Conservation (phyloP, 2,329 filamentous ascomycete species). For the Sclerotinia spermophila region DNA sequence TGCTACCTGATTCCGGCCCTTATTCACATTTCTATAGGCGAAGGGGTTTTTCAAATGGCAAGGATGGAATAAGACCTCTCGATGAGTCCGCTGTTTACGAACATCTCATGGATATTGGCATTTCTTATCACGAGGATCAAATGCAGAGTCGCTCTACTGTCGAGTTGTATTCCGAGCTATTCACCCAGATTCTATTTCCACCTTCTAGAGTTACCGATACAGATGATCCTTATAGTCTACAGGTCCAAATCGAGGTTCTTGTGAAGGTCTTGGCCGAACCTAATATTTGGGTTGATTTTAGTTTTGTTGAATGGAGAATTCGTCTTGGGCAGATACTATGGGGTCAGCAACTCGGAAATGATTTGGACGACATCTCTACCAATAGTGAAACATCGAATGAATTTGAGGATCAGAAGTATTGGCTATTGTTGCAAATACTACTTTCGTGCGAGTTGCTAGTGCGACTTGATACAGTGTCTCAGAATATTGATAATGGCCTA, state of each 20-base stretch:
- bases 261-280: constrained; percentile 61
- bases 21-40: constrained; percentile 28
- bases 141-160: constrained; percentile 48
- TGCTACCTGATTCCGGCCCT: constrained; percentile 21
- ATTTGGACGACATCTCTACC: constrained; percentile 51
- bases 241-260: constrained; percentile 66
- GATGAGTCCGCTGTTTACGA: constrained; percentile 57
- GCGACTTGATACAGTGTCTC: constrained; percentile 59
- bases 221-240: constrained; percentile 58
- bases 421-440: constrained; percentile 63
- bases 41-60: constrained; percentile 37
- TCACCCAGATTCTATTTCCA: constrained; percentile 56
- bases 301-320: constrained; percentile 71
- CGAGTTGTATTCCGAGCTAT: constrained; percentile 61
- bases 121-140: constrained; percentile 53
- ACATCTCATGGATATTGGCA: constrained; percentile 50
- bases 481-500: constrained; percentile 54
- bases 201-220: constrained; percentile 54
- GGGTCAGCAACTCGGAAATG: constrained; percentile 49
- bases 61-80: constrained; percentile 47
- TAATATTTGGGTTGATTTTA: constrained; percentile 72
- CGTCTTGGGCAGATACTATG: constrained; percentile 69
- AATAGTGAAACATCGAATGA: constrained; percentile 49
- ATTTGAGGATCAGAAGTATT: constrained; percentile 60
- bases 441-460: constrained; percentile 63